Conservation (phyloP, 352 stramenopile species). For the Pythium apleroticum region DNA sequence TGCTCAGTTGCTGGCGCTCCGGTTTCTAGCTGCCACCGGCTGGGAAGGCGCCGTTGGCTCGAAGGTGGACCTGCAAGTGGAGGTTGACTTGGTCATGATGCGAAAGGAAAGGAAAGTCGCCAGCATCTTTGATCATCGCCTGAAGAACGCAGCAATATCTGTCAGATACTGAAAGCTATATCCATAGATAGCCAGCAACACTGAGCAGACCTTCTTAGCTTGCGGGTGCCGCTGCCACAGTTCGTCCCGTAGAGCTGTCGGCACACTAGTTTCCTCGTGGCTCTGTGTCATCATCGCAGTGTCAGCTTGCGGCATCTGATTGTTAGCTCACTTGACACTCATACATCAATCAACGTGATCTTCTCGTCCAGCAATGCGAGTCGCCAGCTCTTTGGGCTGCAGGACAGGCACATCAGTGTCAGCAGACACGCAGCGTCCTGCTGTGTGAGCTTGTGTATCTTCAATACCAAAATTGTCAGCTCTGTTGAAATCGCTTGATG, state of each 20-base stretch:
- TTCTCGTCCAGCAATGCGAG: slow-evolving; percentile 46
- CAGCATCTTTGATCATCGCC: slow-evolving; percentile 66
- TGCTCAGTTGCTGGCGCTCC: too few species aligned
- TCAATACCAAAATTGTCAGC: background rate
- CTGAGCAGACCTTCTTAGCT: slow-evolving; percentile 44
- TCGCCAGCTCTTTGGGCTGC: slow-evolving; percentile 48
- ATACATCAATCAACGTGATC: slow-evolving; percentile 66
- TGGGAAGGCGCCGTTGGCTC: slow-evolving; percentile 50
- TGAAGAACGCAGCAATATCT: slow-evolving; percentile 11
- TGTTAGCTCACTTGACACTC: too few species aligned
- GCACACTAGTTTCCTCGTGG: slow-evolving; percentile 57
- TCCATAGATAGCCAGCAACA: background rate
- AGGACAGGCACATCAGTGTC: slow-evolving; percentile 56
- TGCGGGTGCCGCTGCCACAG: slow-evolving; percentile 44
- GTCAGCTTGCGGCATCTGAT: too few species aligned
- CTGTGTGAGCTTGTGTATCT: slow-evolving; percentile 52
- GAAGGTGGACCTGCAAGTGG: slow-evolving; percentile 73
- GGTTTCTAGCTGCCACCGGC: too few species aligned
- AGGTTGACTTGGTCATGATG: slow-evolving; percentile 75
- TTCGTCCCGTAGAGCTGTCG: slow-evolving; percentile 37
- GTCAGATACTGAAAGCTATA: background rate
- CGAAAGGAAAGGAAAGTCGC: slow-evolving; percentile 72
- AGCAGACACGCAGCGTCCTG: slow-evolving; percentile 64
- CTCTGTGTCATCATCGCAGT: slow-evolving; percentile 47
- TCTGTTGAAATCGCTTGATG: too few species aligned